phyloP scores from a whole-genome alignment of 192 early-diverging fungal genomes.

The Linnemannia hyalina region DNA sequence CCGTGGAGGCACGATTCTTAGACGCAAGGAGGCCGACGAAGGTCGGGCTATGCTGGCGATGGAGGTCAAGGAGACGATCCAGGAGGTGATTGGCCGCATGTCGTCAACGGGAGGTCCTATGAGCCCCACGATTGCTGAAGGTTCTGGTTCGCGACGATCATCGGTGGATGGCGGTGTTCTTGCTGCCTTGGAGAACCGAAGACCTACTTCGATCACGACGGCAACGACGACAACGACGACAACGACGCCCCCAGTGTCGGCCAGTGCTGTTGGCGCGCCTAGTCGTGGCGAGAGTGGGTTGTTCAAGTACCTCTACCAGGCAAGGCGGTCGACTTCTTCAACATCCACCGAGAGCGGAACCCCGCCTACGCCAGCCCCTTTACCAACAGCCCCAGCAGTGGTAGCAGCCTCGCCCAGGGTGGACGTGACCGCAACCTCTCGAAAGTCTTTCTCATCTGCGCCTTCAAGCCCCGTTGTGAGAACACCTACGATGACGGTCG shows the following conservation, averaged over 20 bases:
- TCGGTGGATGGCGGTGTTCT: neutral
- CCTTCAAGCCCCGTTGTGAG: neutral
- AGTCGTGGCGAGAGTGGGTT: conserved; percentile 21
- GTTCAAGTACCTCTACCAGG: conserved; percentile 46
- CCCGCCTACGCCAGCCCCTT: neutral
- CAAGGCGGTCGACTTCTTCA: conserved; percentile 11
- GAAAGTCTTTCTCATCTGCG: neutral
- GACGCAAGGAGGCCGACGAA: conserved; percentile 40
- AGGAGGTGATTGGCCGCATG: conserved; percentile 37
- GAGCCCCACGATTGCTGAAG: too few species aligned
- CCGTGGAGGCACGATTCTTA: conserved; percentile 37
- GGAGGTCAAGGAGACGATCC: conserved; percentile 50
- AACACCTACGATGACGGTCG: neutral
- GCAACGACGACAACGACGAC: neutral
- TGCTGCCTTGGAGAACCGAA: neutral
- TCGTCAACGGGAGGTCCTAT: neutral
- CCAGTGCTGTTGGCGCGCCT: neutral
- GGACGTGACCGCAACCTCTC: neutral
- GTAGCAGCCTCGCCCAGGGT: neutral
- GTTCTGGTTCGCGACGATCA: neutral
- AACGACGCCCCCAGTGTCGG: neutral
- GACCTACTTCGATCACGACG: neutral
- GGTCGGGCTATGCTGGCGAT: conserved; percentile 39
- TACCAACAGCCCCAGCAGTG: conserved; percentile 1
- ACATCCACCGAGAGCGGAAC: neutral